Evolutionary conservation across 1,284 basidiomycete genomes (phyloP).

Genomic region (Ustilago crameri): DNA sequence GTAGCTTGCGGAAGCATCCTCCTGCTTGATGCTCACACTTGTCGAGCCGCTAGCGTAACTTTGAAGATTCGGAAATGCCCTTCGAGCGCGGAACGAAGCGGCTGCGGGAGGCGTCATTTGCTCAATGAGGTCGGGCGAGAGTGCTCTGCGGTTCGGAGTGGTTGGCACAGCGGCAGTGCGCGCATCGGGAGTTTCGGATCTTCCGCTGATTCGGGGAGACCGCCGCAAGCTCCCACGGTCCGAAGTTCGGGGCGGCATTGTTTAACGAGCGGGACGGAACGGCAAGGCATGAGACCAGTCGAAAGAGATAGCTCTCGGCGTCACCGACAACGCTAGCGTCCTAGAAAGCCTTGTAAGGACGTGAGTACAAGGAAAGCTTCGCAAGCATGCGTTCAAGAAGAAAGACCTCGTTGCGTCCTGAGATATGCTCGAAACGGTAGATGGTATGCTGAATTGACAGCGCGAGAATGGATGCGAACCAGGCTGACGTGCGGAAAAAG

Average conservation of each 20-base stretch:
- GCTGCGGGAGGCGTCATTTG: slow-evolving; percentile 30
- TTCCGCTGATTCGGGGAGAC: slow-evolving; percentile 21
- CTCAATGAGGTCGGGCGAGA: slow-evolving; percentile 29
- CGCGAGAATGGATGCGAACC: no score
- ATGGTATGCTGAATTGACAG: no score
- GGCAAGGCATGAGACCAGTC: no score
- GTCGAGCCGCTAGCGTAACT: slow-evolving; percentile 11
- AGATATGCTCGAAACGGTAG: no score
- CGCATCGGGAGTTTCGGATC: slow-evolving; percentile 25
- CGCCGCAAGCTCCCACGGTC: slow-evolving; percentile 15
- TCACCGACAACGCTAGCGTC: no score
- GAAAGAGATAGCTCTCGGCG: no score
- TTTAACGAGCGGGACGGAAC: not conserved
- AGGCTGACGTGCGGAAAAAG: no score
- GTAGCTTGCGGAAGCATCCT: slow-evolving; percentile 30
- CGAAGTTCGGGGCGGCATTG: slow-evolving; percentile 19
- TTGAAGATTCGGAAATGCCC: slow-evolving; percentile 1
- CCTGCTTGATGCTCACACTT: slow-evolving; percentile 42
- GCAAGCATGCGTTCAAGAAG: no score
- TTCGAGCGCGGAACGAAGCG: slow-evolving; percentile 8
- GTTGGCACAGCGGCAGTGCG: slow-evolving; percentile 1
- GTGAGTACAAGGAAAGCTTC: no score
- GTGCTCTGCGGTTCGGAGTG: slow-evolving; percentile 14
- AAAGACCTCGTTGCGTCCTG: no score
- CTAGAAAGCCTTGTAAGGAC: no score